Percentiles rank a stretch among this genome's conserved stretches.
phyloP scores from a whole-genome alignment of 225 moss, liverwort and hornwort species.

The Lunularia cruciata region DNA sequence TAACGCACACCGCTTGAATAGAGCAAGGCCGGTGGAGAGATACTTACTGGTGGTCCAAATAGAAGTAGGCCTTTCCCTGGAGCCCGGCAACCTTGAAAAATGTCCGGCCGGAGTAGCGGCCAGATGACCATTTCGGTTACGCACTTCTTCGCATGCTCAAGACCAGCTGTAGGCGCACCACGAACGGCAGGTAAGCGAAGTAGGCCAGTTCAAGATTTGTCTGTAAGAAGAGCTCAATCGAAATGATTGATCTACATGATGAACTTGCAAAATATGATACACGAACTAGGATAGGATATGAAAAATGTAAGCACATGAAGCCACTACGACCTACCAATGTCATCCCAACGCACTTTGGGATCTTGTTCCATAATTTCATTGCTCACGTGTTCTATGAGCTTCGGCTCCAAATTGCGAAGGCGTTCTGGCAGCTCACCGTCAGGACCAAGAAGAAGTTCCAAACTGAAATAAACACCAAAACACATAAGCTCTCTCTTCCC shows the following conservation, averaged over 20 bases:
- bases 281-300: no score
- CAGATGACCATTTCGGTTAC: conserved; percentile 99
- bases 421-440: conserved; percentile 93
- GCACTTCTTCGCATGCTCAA: conserved; percentile 97
- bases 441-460: conserved; percentile 93
- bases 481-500: no score
- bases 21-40: background rate
- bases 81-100: conserved; percentile 96
- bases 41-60: conserved; percentile 97
- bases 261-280: no score
- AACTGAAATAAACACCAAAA: conserved; percentile 51
- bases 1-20: background rate
- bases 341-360: conserved; percentile 98
- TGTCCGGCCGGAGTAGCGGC: conserved; percentile 95
- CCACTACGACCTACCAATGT: conserved; percentile 65
- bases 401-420: conserved; percentile 93
- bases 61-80: conserved; percentile 95
- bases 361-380: conserved; percentile 99
- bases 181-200: background rate
- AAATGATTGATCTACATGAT: no score
- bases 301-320: no score
- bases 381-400: conserved; percentile 93
- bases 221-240: background rate
- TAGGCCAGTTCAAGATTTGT: no score
- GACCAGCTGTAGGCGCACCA: conserved; percentile 63